A percentile compares a stretch with the other conserved stretches of the same genome.
These are phyloP conservation scores for Platanthera zijinensis DNA, from an alignment of 106 monocot species.

Conservation along the genomic window DNA sequence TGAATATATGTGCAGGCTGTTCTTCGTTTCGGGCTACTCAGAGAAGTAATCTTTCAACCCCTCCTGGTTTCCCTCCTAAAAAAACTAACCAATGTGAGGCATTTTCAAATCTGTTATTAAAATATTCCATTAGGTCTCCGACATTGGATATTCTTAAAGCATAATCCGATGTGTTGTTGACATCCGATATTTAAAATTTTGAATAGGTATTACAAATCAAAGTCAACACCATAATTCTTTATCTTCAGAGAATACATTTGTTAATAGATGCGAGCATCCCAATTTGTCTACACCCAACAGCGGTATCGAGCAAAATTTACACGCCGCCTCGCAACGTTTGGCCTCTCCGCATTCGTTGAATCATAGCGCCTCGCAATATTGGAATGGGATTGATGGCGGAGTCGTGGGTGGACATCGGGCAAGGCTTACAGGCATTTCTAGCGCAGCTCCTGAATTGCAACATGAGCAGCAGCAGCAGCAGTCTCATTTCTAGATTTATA, in stretches of 20 bases:
- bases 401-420: no score
- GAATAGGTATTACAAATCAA: background rate
- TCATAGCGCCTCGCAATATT: no score
- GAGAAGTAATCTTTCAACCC: conserved; percentile 4
- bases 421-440: background rate
- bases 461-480: background rate
- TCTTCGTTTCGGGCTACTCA: background rate
- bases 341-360: no score
- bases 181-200: no score
- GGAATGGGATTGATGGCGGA: no score
- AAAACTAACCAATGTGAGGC: background rate
- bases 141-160: no score
- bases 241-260: background rate
- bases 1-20: background rate
- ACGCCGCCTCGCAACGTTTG: no score
- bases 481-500: background rate
- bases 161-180: no score
- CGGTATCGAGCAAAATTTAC: no score
- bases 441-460: background rate
- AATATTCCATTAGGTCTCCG: no score
- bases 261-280: background rate
- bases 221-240: background rate
- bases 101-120: background rate
- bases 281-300: background rate
- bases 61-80: conserved; percentile 6